Evolutionary conservation across 2,329 filamentous ascomycete species (phyloP), one percentile per base, ranked within the genome.

Genomic region (Colletotrichum salicis): DNA sequence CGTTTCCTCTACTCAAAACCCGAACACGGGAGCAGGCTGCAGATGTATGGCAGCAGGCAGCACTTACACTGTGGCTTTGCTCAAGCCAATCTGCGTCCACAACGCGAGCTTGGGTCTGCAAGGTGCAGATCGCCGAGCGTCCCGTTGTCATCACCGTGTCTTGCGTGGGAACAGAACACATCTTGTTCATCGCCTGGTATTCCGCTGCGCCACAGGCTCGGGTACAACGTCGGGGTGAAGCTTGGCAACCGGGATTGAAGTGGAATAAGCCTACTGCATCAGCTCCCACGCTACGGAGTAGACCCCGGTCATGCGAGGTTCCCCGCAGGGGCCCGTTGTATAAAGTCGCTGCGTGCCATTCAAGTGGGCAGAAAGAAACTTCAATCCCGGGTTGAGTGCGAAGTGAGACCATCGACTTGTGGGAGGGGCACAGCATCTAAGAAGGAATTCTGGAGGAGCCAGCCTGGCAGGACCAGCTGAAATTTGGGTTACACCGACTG

Each of bases 171-270:
- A 56, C n/a, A 52, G 48, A 48, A 33, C 27, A 7, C 10, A 56
- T 48, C 45, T 29, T n/a, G 15, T 54, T 63, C 11, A n/a, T 8
- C 22, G 13, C 55, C 52, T 57, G 48, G 63, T 57, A 48, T 70
- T 64, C 45, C 13, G 41, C 64, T 71, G 64, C 64, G 64, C 64
- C 68, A 71, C 57, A 27, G 31, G 22, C 13, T 5, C 51, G 57
- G 37, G 37, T 5, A 57, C 35, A 37, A 15, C 11, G 24, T 13
- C 57, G 48, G 54, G 5, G 61, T 67, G 11, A 15, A 64, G 41
- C 57, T 62, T 62, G 58, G 27, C 57, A 62, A 22, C 48, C 19
- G 29, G 55, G 57, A 37, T 37, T 37, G 55, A 65, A 58, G 27
- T 67, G 58, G 58, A 56, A n/a, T 55, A 57, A 51, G 29, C 24